Evolutionary conservation across 805 yeast genomes (phyloP).

Genomic region (Myxozyma monticola): DNA sequence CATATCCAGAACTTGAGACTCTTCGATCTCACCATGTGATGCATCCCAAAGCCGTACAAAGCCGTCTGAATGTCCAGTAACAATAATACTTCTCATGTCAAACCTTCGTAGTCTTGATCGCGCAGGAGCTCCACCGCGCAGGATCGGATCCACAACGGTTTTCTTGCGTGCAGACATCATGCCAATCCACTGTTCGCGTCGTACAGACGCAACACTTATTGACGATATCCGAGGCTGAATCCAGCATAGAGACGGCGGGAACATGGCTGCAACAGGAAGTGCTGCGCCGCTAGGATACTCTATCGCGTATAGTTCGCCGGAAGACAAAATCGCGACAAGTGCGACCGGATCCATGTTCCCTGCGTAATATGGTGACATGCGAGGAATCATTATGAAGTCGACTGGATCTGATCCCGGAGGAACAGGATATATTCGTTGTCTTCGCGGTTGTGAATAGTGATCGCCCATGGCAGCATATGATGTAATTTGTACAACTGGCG

Average conservation of each 20-base stretch:
- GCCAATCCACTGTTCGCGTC: constrained; percentile 74
- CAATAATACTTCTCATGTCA: constrained; percentile 57
- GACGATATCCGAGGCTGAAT: constrained; percentile 68
- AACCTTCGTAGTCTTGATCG: constrained; percentile 49
- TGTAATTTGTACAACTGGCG: constrained; percentile 76
- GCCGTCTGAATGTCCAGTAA: constrained; percentile 85
- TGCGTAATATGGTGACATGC: constrained; percentile 69
- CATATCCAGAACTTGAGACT: constrained; percentile 59
- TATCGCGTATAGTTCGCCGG: constrained; percentile 66
- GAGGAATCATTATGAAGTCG: constrained; percentile 55
- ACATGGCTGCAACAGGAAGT: constrained; percentile 54
- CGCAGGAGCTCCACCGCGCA: constrained; percentile 80
- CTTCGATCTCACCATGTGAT: constrained; percentile 66
- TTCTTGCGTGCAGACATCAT: constrained; percentile 53
- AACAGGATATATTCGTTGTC: constrained; percentile 58
- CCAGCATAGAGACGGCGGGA: constrained; percentile 82
- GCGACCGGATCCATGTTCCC: constrained; percentile 78
- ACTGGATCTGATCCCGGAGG: constrained; percentile 48
- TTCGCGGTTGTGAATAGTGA: constrained; percentile 63
- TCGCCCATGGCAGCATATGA: constrained; percentile 81
- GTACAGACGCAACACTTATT: constrained; percentile 56
- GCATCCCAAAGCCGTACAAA: constrained; percentile 79
- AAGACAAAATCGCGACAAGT: constrained; percentile 56
- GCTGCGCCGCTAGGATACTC: constrained; percentile 57
- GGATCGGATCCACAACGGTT: constrained; percentile 41